Conservation (phyloP, 805 yeast species). For the Candida tibetensis region DNA sequence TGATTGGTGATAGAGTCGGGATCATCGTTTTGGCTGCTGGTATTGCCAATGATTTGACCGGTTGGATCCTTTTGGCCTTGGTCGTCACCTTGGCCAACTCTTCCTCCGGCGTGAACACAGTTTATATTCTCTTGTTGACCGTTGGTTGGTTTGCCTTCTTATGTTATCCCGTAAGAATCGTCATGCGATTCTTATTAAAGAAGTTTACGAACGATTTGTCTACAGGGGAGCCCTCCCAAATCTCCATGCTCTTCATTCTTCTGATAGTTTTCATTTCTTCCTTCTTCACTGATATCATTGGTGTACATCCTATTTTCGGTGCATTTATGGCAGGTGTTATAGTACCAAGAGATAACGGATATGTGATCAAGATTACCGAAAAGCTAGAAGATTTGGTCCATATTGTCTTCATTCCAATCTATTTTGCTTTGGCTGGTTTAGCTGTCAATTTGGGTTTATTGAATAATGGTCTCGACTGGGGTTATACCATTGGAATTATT, state of each 20-base stretch:
- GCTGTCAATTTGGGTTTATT: constrained; percentile 64
- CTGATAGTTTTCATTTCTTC: constrained; percentile 61
- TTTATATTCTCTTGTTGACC: constrained; percentile 64
- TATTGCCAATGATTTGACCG: constrained; percentile 72
- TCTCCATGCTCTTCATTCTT: constrained; percentile 55
- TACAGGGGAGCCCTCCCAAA: constrained; percentile 59
- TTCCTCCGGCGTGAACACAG: constrained; percentile 62
- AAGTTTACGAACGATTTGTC: constrained; percentile 53
- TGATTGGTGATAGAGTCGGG: constrained; percentile 71
- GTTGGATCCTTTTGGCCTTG: constrained; percentile 78
- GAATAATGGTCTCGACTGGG: constrained; percentile 73
- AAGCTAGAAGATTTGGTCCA: constrained; percentile 77
- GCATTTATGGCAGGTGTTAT: constrained; percentile 76
- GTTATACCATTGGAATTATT: constrained; percentile 65
- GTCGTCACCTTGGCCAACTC: constrained; percentile 76
- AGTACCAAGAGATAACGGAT: constrained; percentile 73
- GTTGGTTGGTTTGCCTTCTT: constrained; percentile 68
- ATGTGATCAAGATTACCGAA: constrained; percentile 65
- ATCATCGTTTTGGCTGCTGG: constrained; percentile 77
- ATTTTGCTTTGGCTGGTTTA: constrained; percentile 78
- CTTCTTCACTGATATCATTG: constrained; percentile 78
- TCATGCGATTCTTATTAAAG: constrained; percentile 44
- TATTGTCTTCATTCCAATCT: constrained; percentile 68
- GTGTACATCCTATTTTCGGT: constrained; percentile 85
- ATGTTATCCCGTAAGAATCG: constrained; percentile 53